These are phyloP conservation scores for Schrenkiella parvula DNA, from an alignment of 345 rosid species.

Conservation along the genomic window DNA sequence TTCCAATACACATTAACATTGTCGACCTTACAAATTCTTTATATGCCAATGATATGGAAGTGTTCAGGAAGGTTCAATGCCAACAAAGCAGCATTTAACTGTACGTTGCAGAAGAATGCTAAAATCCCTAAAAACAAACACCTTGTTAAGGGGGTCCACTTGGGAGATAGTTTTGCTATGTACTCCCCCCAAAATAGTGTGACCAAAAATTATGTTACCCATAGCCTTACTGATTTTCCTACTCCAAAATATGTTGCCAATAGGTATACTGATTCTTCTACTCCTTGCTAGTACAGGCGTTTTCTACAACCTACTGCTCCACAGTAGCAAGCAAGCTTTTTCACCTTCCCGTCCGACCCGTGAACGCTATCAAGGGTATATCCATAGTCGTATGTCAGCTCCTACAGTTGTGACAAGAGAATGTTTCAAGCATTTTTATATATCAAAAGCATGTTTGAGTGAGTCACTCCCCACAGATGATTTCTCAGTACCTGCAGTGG, in stretches of 20 bases:
- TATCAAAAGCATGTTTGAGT: background rate
- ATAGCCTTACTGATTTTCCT: background rate
- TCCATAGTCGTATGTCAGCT: constrained; percentile 90
- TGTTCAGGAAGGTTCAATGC: background rate
- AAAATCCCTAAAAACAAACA: background rate
- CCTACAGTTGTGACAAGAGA: constrained; percentile 39
- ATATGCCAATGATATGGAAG: background rate
- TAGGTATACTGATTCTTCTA: background rate
- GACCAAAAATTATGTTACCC: background rate
- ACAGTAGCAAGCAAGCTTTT: constrained; percentile 63
- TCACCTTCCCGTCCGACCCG: constrained; percentile 73
- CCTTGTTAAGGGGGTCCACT: background rate
- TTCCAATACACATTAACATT: background rate
- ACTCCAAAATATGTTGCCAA: background rate
- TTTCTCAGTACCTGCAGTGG: constrained; percentile 65
- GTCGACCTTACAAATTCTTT: background rate
- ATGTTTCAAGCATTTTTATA: background rate
- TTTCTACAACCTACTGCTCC: constrained; percentile 65
- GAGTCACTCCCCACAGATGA: background rate
- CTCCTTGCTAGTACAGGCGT: constrained; percentile 55
- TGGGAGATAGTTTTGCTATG: constrained; percentile 13
- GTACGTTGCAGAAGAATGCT: background rate
- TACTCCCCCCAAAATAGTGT: constrained; percentile 25
- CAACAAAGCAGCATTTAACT: background rate
- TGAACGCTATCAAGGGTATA: constrained; percentile 69